Conservation (phyloP, 2,329 filamentous ascomycete genomes). For the Microdochium paspali region DNA sequence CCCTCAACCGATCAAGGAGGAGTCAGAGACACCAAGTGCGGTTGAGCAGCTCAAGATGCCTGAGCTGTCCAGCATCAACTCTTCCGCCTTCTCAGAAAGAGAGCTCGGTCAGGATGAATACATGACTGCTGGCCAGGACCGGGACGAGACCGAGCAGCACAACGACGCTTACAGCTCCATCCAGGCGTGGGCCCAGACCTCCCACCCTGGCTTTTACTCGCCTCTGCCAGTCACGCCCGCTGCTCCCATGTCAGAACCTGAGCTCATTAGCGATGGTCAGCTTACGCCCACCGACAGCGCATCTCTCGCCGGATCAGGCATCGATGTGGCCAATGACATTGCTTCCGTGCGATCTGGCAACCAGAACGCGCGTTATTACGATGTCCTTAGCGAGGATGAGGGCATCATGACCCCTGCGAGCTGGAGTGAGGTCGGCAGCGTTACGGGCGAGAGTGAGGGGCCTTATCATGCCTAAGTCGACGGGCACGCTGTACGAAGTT, state of each 20-base stretch:
- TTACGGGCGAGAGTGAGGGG: slow-evolving; percentile 46
- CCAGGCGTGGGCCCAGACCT: slow-evolving; percentile 54
- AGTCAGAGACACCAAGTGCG: neutral
- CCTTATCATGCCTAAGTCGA: slow-evolving; percentile 21
- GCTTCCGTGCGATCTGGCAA: slow-evolving; percentile 25
- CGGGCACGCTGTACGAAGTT: neutral
- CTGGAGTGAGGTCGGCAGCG: slow-evolving; percentile 58
- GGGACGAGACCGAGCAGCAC: slow-evolving; percentile 20
- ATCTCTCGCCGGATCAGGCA: slow-evolving; percentile 42
- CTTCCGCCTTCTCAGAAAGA: slow-evolving; percentile 23
- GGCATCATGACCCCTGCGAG: slow-evolving; percentile 50
- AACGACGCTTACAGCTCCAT: slow-evolving; percentile 48
- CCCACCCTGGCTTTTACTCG: slow-evolving; percentile 47
- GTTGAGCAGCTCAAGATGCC: slow-evolving; percentile 1
- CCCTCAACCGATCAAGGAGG: too few species aligned
- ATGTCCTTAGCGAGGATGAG: slow-evolving; percentile 50
- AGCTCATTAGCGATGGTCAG: slow-evolving; percentile 41
- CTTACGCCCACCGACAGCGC: slow-evolving; percentile 50
- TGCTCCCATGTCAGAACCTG: slow-evolving; percentile 39
- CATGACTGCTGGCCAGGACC: slow-evolving; percentile 37
- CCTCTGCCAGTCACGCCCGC: slow-evolving; percentile 44
- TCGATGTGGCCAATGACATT: slow-evolving; percentile 34
- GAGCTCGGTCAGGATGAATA: slow-evolving; percentile 35
- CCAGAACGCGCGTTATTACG: slow-evolving; percentile 25
- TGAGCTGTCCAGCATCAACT: slow-evolving; percentile 10